A percentile compares a stretch with the other conserved stretches of the same genome.
These are phyloP conservation scores for Westerdykella sp. DNA, from an alignment of 2,329 filamentous ascomycete species.

Conservation along the genomic window DNA sequence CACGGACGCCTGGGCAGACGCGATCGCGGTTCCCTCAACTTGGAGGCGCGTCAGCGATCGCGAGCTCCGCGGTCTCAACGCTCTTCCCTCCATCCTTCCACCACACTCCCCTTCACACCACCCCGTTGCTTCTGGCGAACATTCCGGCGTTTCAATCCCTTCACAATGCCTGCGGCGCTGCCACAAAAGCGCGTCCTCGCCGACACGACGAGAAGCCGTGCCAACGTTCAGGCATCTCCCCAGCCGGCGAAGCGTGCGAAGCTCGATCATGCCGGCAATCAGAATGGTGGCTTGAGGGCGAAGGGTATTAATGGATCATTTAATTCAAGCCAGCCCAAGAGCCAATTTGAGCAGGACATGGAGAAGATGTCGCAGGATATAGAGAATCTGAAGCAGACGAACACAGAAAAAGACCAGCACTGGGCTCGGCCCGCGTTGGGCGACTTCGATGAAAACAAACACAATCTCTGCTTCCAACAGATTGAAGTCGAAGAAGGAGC, in stretches of 20 bases:
- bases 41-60: too few relatives aligned
- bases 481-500: constrained; percentile 93
- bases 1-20: too few relatives aligned
- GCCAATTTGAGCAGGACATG: constrained; percentile 85
- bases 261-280: constrained; percentile 57
- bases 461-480: constrained; percentile 83
- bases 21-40: too few relatives aligned
- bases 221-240: constrained; percentile 41
- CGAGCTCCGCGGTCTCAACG: too few relatives aligned
- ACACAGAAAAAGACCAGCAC: constrained; percentile 86
- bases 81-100: neutral
- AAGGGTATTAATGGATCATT: constrained; percentile 54
- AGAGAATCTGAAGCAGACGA: constrained; percentile 73
- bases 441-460: constrained; percentile 56
- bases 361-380: constrained; percentile 97
- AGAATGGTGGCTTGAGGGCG: constrained; percentile 58
- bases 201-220: constrained; percentile 41
- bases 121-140: too few relatives aligned
- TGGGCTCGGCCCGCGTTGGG: constrained; percentile 67
- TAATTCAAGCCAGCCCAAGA: constrained; percentile 75
- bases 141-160: neutral
- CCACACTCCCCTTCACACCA: neutral
- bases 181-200: constrained; percentile 44
- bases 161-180: constrained; percentile 30
- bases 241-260: constrained; percentile 73